These are phyloP conservation scores for Lepiota brunneoincarnata DNA, from an alignment of 768 basidiomycete genomes.

Conservation along the genomic window DNA sequence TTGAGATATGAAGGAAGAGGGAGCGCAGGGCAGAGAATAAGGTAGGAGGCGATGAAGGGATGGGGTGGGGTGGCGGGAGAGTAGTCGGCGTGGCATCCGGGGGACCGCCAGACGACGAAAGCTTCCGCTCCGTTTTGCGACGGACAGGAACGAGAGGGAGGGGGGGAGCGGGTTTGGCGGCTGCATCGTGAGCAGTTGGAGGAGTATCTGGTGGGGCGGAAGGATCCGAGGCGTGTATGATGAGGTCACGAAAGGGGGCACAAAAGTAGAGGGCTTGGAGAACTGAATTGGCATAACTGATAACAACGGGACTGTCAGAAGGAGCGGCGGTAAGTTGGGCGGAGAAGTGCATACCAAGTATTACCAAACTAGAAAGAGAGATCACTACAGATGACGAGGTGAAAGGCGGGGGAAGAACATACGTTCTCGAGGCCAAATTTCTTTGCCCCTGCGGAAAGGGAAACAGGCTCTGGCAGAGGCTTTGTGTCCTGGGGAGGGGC, in stretches of 20 bases:
- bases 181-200: constrained; percentile 13
- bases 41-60: constrained; percentile 62
- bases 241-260: constrained; percentile 86
- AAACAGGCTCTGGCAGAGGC: constrained; percentile 29
- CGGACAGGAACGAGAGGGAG: constrained; percentile 36
- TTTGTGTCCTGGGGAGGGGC: constrained; percentile 22
- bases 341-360: constrained; percentile 67
- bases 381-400: constrained; percentile 3
- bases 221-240: constrained; percentile 65
- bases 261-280: constrained; percentile 97
- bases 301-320: constrained; percentile 18
- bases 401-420: constrained; percentile 31
- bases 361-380: constrained; percentile 76
- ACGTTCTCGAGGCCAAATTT: constrained; percentile 98
- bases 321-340: background rate
- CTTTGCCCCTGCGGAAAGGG: constrained; percentile 70
- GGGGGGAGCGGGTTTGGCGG: constrained; percentile 28
- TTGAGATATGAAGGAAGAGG: constrained; percentile 82
- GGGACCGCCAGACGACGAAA: constrained; percentile 24
- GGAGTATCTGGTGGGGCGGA: constrained; percentile 36
- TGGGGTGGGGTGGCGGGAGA: constrained; percentile 36
- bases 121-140: constrained; percentile 58
- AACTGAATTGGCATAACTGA: constrained; percentile 97
- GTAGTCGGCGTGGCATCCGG: constrained; percentile 24
- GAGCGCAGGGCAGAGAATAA: constrained; percentile 92